Conservation (phyloP, 1,284 basidiomycete genomes). For the Agaricales sp. region DNA sequence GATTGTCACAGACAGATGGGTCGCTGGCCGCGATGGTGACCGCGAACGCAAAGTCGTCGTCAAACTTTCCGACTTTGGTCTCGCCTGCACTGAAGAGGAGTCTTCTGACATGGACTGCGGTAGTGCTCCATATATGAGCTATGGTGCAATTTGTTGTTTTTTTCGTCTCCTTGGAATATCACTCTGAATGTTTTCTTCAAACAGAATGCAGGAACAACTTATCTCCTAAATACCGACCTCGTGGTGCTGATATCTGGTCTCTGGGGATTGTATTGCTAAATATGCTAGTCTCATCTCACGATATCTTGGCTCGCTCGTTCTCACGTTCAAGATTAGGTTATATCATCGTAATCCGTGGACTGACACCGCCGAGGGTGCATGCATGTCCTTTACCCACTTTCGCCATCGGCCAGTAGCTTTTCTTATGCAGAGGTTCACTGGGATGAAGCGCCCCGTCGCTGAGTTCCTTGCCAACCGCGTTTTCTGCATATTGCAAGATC, state of each 20-base stretch:
- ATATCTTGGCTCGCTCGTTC: constrained; percentile 8
- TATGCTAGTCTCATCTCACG: constrained; percentile 45
- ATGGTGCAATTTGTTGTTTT: constrained; percentile 37
- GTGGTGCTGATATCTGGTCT: constrained; percentile 97
- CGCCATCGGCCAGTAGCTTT: constrained; percentile 75
- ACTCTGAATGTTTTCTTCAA: constrained; percentile 10
- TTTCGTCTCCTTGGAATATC: constrained; percentile 11
- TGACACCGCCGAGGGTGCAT: constrained; percentile 73
- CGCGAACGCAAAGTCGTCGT: constrained; percentile 73
- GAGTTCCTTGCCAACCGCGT: constrained; percentile 80
- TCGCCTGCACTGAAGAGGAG: constrained; percentile 83
- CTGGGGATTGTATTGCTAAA: constrained; percentile 98
- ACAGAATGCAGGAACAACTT: constrained; percentile 96
- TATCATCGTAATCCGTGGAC: constrained; percentile 99
- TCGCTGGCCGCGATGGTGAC: constrained; percentile 37
- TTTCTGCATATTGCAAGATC: constrained; percentile 72
- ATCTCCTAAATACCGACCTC: constrained; percentile 86
- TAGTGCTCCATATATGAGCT: constrained; percentile 98
- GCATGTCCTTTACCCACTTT: constrained; percentile 80
- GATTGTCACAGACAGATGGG: constrained; percentile 79
- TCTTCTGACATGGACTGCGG: constrained; percentile 98
- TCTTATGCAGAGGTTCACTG: constrained; percentile 84
- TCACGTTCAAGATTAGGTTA: constrained; percentile 42
- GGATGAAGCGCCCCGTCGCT: constrained; percentile 84
- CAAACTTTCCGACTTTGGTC: constrained; percentile 96